Conservation (phyloP, 129 eudicot species). For the Flaveria brownii region DNA sequence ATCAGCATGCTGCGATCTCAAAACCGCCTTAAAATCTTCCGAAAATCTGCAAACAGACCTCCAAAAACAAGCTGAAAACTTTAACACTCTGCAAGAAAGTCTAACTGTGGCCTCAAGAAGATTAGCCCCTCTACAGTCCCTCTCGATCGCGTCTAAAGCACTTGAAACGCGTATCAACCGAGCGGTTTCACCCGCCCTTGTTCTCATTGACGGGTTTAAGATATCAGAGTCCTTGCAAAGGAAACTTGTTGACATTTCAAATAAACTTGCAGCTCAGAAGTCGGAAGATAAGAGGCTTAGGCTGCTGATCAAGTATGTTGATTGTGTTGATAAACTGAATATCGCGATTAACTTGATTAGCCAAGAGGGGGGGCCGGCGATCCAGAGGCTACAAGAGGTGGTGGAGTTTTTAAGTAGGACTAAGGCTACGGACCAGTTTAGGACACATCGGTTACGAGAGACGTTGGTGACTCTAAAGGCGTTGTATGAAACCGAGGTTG, state of each 20-base stretch:
- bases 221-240: conserved; percentile 60
- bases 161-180: conserved; percentile 78
- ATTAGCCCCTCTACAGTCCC: conserved; percentile 69
- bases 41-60: conserved; percentile 39
- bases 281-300: conserved; percentile 42
- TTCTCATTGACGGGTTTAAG: conserved; percentile 67
- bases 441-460: conserved; percentile 64
- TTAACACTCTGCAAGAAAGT: conserved; percentile 43
- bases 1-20: conserved; percentile 56
- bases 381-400: conserved; percentile 81
- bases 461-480: conserved; percentile 64
- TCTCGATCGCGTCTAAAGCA: conserved; percentile 69
- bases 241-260: conserved; percentile 50
- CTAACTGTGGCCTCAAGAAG: conserved; percentile 55
- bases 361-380: conserved; percentile 74
- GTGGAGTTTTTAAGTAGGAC: conserved; percentile 92
- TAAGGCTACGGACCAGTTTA: conserved; percentile 74
- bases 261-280: conserved; percentile 41
- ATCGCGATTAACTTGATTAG: conserved; percentile 52
- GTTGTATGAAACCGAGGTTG: conserved; percentile 69
- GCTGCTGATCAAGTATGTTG: conserved; percentile 58
- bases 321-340: conserved; percentile 61
- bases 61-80: conserved; percentile 45
- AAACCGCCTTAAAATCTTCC: conserved; percentile 48
- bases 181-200: conserved; percentile 70